Conservation (phyloP, 495 filamentous ascomycete genomes). For the Monascus purpureus region DNA sequence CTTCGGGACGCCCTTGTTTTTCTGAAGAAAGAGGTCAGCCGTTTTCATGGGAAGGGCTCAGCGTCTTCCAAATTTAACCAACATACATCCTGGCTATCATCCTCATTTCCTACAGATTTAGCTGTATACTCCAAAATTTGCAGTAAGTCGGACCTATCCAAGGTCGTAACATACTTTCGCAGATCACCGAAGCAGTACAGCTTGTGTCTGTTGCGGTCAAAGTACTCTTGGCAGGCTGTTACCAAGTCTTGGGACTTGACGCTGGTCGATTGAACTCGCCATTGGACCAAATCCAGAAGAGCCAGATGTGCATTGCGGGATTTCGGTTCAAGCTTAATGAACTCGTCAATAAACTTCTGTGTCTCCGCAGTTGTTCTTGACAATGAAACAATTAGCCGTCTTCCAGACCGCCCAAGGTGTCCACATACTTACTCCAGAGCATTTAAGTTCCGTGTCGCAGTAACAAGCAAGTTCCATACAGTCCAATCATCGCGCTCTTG, state of each 20-base stretch:
- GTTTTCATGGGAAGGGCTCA: too few relatives aligned
- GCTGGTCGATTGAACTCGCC: slow-evolving; percentile 15
- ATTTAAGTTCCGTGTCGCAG: slow-evolving; percentile 14
- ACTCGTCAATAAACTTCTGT: slow-evolving; percentile 19
- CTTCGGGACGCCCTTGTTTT: slow-evolving; percentile 15
- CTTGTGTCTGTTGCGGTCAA: slow-evolving; percentile 34
- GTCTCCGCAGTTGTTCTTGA: slow-evolving; percentile 19
- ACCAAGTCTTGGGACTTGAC: slow-evolving; percentile 22
- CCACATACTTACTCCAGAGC: slow-evolving; percentile 17
- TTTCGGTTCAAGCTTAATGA: slow-evolving; percentile 20
- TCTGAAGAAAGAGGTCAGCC: slow-evolving; percentile 7
- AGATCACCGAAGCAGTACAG: slow-evolving; percentile 42
- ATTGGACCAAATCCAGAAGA: slow-evolving; percentile 15
- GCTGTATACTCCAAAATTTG: slow-evolving; percentile 24
- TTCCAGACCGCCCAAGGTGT: background rate
- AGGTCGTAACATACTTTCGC: slow-evolving; percentile 23
- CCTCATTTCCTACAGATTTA: slow-evolving; percentile 9
- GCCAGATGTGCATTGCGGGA: slow-evolving; percentile 38
- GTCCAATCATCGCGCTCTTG: slow-evolving; percentile 42
- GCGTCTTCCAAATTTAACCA: too few relatives aligned
- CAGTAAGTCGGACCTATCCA: slow-evolving; percentile 20
- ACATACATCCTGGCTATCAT: slow-evolving; percentile 20
- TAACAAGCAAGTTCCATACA: slow-evolving; percentile 36
- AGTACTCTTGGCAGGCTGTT: slow-evolving; percentile 32
- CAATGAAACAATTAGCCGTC: slow-evolving; percentile 4